These are phyloP conservation scores for Haberlea rhodopensis DNA, from an alignment of 257 asterid species.

Conservation along the genomic window DNA sequence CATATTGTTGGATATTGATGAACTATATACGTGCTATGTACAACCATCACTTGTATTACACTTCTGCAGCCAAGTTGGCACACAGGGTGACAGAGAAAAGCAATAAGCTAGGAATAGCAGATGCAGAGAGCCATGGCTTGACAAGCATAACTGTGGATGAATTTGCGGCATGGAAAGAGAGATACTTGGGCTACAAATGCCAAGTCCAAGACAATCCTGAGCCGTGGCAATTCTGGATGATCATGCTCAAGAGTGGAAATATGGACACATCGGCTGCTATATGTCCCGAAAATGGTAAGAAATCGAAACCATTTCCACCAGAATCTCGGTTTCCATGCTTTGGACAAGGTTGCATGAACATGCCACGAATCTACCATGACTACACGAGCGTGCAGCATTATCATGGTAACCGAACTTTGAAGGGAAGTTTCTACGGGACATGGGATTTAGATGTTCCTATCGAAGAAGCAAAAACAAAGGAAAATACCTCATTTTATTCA, in stretches of 20 bases:
- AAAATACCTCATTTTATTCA: conserved; percentile 35
- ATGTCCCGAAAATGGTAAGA: conserved; percentile 52
- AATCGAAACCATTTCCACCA: conserved; percentile 38
- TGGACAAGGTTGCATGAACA: conserved; percentile 59
- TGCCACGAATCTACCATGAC: conserved; percentile 48
- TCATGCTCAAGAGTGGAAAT: conserved; percentile 63
- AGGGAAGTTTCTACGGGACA: conserved; percentile 53
- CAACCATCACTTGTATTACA: neutral
- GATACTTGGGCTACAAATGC: conserved; percentile 45
- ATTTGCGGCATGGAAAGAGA: conserved; percentile 54
- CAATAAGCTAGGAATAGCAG: conserved; percentile 39
- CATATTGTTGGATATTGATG: no score
- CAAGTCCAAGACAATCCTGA: conserved; percentile 49
- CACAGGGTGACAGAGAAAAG: conserved; percentile 48
- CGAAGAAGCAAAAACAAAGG: conserved; percentile 20
- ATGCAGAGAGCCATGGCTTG: conserved; percentile 12
- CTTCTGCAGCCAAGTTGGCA: conserved; percentile 24
- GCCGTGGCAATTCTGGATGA: conserved; percentile 72
- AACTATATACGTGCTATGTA: no score
- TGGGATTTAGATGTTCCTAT: conserved; percentile 48
- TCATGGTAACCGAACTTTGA: conserved; percentile 25
- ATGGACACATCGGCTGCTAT: conserved; percentile 55
- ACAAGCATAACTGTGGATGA: conserved; percentile 29
- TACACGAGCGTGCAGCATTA: conserved; percentile 39
- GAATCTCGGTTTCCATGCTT: conserved; percentile 49